Evolutionary conservation across 106 monocot genomes (phyloP), one percentile per base, ranked within the genome.

Genomic region (Acorus calamus): DNA sequence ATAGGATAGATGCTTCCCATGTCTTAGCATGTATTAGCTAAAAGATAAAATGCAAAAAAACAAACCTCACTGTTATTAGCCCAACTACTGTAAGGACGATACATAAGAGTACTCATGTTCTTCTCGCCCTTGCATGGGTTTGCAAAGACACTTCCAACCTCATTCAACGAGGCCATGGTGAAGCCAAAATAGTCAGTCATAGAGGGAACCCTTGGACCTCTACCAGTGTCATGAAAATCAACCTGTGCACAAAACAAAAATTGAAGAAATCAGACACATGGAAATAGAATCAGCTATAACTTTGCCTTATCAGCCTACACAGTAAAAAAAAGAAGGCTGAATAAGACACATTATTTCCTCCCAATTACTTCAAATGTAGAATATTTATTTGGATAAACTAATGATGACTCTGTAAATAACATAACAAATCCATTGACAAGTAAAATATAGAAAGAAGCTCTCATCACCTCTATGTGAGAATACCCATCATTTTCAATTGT

Each of bases 141-240:
- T 68, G 92, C 92, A 83, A 92, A 92, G 50, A 92, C 80, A 69
- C 92, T 81, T 52, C 98, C 98, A 58, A 62, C 77, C 80, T 92
- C 98, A 74, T 77, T 92, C 53, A 98, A 60, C 43, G 92, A 67
- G 73, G 98, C 92, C 92, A 98, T 88, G 57, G 98, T 88, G 54
- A 92, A 98, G 61, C 91, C 88, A 81, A 98, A 98, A 71, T 88
- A 85, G 53, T 98, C 98, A 12, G 91, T 92, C 98, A 98, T 98
- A 48, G 98, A 70, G 63, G 98, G 98, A 76, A 98, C 92, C 66
- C 98, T 85, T 49, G 98, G 80, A 55, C 98, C 87, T 81, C 87
- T 88, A 45, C 98, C 92, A 64, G 98, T 98, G 54, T 98, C 98
- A 76, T 98, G 98, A 73, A 98, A 98, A 56, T 92, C 98, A 66